Base-by-base conservation (phyloP, 1,284 basidiomycete species). In the Quambalaria eucalypti region DNA sequence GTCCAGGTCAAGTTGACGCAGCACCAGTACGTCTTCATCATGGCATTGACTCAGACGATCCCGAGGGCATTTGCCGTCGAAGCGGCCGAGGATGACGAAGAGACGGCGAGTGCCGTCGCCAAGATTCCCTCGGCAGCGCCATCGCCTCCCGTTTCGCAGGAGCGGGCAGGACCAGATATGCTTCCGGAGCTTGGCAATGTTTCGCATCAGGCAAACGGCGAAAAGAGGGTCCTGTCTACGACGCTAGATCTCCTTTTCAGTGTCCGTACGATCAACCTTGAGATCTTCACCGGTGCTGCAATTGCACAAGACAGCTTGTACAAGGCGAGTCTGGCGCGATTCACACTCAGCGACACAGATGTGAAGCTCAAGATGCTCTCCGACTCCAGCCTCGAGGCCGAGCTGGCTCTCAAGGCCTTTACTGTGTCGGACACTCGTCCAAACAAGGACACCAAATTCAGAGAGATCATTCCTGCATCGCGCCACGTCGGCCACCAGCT, bases 401-500 rank as follows among this genome's bases (percentile, higher is more conserved):
- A 97, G 76, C 79, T 96, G 49, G 81, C 90, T 33, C 78, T 98
- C 29, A 86, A 87, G 70, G 90, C 92, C 0, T 86, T 98, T 69
- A 91, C 90, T 0, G 87, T 96, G 79, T 85, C 83, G 71, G 95
- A 93, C 73, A 97, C 87, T 4, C 81, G 87, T 48, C 82, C 87
- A 0, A 88, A 88, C 6, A 81, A 81, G 54, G 71, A 71, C 16
- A 87, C 89, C 19, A 87, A 84, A 69, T 97, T 93, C 79, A 83
- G 93, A 48, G 93, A 98, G 74, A 92, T 98, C 57, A 88, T 98
- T 58, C 95, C 95, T 1, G 86, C 90, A 12, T 87, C 89, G 28
- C 82, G 85, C 59, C 89, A 96, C 71, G 84, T 87, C 61, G 84
- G 90, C 28, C 90, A 96, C 66, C 95, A 93, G 61, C 87, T 98